Base-by-base conservation (phyloP, 306 rosid genomes). In the Fagus sylvatica region DNA sequence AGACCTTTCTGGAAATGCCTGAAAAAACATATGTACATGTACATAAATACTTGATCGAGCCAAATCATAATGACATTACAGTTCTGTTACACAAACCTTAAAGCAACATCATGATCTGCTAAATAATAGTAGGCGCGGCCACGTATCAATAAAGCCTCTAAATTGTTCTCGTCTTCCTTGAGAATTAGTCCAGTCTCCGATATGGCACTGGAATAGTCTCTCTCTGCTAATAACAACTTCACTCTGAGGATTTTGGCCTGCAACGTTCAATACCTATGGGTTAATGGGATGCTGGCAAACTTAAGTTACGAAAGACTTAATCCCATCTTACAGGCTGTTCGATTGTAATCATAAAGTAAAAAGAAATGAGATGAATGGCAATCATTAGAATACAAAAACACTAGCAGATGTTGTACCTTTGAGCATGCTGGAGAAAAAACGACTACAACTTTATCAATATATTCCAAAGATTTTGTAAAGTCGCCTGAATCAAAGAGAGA, bases 1-100 rank as follows among this genome's bases (percentile, higher is more conserved):
- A 96, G 99, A 76, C 97, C 99, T 81, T 90, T 91, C 85, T 96
- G 99, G 86, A 65, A 96, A 91, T 96, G 99, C 95, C 99, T 96
- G 80, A 56, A 84, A n/a, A 74, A 28, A 55, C 3, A 74, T 70
- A 80, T 72, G 55, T 40, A 59, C 40, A 1, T 49, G 16, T 73
- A 59, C 37, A 69, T 73, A 68, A 43, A 36, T 48, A 76, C 68
- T 69, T 53, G 55, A 69, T 60, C 4, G 57, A 60, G 53, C 32
- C 40, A 39, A 37, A 56, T 5, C 53, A 76, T 49, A 56, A 39
- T 15, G 74, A 70, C 4, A 33, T 71, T n/a, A 59, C 75, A 22
- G 70, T 70, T 74, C 74, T 10, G 66, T 54, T 61, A 71, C 59
- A 74, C 84, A 79, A 71, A 93, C 99, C 98, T 96, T 49, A 84